Base-by-base conservation (phyloP, 202 grass and related monocot species). In the Schoenoplectus tabernaemontani region DNA sequence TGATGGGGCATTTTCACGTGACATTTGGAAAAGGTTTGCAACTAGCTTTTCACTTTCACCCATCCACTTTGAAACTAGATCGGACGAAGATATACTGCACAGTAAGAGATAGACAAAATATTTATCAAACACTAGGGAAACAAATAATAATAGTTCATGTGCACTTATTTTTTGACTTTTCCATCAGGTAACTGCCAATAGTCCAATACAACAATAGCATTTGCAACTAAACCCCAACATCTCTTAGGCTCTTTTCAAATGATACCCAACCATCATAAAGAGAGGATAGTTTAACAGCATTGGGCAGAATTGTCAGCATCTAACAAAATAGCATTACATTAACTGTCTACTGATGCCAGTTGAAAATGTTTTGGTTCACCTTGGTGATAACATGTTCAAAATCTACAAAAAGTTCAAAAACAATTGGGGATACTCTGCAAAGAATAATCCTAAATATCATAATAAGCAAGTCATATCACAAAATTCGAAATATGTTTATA, bases 31-130 rank as follows among this genome's bases (percentile, higher is more conserved):
- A 81, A 98, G 91, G 64, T 97, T 97, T 33, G 91, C 86, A 75
- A 97, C 94, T 37, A 97, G 54, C 81, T 97, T 97, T 78, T 97
- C 94, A 75, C 94, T 97, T 87, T 97, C 94, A 79, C 94, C 94
- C 94, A 97, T 97, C 94, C 94, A 97, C 72, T 97, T 97, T 76
- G 94, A 97, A 79, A 97, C 94, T 82, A 97, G 87, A 66, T 97
- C 94, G 39, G 94, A 97, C 7, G 94, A 97, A 90, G 94, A 97
- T 89, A 97, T 97, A 57, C 94, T 97, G 91, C 87, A 86, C 8
- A 53, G 70, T 9, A 78, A 72, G 51, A 75, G 83, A 6, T 19
- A 65, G 66, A 3, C 0, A 43, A 36, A 42, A 78, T 86, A 20
- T 65, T 74, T 51, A 54, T 48, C 30, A 11, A 54, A 36, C 23